Evolutionary conservation across 2,329 filamentous ascomycete species (phyloP), one percentile per base, ranked within the genome.

Genomic region (Arthrocladium fulminans): DNA sequence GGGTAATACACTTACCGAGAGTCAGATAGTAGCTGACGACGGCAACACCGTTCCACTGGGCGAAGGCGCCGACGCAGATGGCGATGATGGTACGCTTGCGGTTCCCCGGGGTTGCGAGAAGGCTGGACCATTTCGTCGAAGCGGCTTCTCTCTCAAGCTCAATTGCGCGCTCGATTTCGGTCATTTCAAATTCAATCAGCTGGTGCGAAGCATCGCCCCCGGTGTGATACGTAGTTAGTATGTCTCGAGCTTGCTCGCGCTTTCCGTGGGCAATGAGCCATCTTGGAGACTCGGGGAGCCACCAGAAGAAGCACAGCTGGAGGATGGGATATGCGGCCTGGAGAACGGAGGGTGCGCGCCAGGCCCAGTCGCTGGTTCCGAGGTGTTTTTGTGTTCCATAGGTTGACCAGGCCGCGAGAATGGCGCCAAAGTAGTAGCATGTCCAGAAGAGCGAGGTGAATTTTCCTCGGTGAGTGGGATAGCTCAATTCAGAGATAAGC

Each of bases 31-130:
- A 70, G 0, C 59, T 62, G 12, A 70, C 59, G 0, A 71, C 50
- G 0, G 59, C 63, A 48, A 76, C 77, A 29, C 76, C 76, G 45
- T 68, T 73, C 73, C 74, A 79, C 52, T 80, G 76, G 3, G 71
- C 72, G 63, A 79, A 79, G 50, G 75, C 63, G 46, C 75, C 76
- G 2, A 75, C 65, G 19, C 68, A 66, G 34, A 77, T 60, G 15
- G 73, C 64, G 48, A 81, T 77, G 42, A 76, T 58, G 17, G 77
- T 63, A 25, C 77, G 68, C 53, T 73, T 71, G 34, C 76, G 70
- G 59, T 80, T 80, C 30, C 73, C 76, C 12, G 67, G 65, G 20
- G 81, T 84, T 54, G 66, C 67, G 57, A 84, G 56, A 56, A 84
- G 80, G 59, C 83, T 79, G 13, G 75, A 53, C 61, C 81, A 84